Evolutionary conservation across 2,329 filamentous ascomycete genomes (phyloP).

Genomic region (Fusarium lateritium): DNA sequence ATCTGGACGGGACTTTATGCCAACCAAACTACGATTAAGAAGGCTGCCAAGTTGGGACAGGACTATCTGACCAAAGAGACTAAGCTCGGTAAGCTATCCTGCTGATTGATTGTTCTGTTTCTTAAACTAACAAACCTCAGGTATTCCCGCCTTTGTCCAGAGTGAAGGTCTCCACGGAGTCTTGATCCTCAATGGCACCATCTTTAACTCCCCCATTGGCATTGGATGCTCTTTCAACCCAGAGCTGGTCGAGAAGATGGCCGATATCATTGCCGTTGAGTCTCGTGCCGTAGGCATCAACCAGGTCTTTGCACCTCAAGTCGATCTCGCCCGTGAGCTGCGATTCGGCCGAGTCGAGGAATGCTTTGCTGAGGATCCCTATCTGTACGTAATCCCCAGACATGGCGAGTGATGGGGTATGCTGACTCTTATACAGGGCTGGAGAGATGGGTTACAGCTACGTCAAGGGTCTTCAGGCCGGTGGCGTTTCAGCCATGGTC

Average conservation of each 20-base stretch:
- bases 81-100: constrained; percentile 47
- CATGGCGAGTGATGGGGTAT: background rate
- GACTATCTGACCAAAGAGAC: constrained; percentile 74
- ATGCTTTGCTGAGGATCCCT: constrained; percentile 78
- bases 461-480: constrained; percentile 71
- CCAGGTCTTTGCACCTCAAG: constrained; percentile 80
- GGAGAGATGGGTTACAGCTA: constrained; percentile 76
- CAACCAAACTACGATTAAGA: constrained; percentile 72
- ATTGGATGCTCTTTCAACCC: constrained; percentile 81
- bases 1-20: constrained; percentile 81
- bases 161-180: constrained; percentile 83
- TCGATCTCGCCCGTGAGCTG: constrained; percentile 79
- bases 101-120: constrained; percentile 50
- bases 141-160: constrained; percentile 81
- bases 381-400: constrained; percentile 59
- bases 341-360: constrained; percentile 82
- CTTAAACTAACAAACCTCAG: constrained; percentile 50
- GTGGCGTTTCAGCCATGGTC: constrained; percentile 78
- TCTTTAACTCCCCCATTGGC: constrained; percentile 84
- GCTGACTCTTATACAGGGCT: constrained; percentile 53
- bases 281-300: constrained; percentile 77
- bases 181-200: constrained; percentile 79
- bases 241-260: constrained; percentile 76
- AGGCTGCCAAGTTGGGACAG: constrained; percentile 75
- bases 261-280: constrained; percentile 74